Conservation (phyloP, 139 green algal species). For the Nannochloris sp. region DNA sequence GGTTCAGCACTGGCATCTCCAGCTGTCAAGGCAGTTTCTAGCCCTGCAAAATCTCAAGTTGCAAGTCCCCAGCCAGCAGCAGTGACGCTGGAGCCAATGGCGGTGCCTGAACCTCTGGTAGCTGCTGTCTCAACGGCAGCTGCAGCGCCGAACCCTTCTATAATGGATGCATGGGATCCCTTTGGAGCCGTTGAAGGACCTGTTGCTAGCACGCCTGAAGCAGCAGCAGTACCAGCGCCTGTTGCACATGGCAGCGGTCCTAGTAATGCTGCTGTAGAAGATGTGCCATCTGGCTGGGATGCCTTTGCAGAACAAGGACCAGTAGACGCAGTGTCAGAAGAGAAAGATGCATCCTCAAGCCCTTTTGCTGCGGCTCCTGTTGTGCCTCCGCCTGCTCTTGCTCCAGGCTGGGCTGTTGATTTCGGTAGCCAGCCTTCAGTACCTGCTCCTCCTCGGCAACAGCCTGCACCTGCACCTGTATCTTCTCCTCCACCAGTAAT, state of each 20-base stretch:
- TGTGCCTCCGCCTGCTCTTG: neutral
- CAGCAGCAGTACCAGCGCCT: neutral
- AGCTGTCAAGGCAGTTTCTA: neutral
- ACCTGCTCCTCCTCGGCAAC: neutral
- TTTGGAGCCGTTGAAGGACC: slow-evolving; percentile 3
- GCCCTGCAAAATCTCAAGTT: neutral
- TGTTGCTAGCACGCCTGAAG: no score
- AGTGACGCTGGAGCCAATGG: neutral
- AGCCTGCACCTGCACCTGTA: no score
- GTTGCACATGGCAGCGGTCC: neutral
- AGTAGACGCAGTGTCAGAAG: neutral
- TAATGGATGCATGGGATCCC: no score
- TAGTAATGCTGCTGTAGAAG: neutral
- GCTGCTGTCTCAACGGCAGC: slow-evolving; percentile 2
- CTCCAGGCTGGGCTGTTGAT: neutral
- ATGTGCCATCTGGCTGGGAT: neutral
- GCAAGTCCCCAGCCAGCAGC: neutral
- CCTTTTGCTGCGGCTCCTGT: neutral
- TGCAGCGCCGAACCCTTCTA: no score
- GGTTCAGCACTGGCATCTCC: neutral
- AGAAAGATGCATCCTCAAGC: neutral
- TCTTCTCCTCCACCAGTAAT: neutral
- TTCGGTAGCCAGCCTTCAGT: slow-evolving; percentile 4
- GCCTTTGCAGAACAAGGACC: slow-evolving; percentile 9
- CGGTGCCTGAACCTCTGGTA: neutral